A percentile compares a stretch with the other conserved stretches of the same genome.
These are phyloP conservation scores for Marsdenia floribunda DNA, from an alignment of 257 asterid genomes.

Conservation along the genomic window DNA sequence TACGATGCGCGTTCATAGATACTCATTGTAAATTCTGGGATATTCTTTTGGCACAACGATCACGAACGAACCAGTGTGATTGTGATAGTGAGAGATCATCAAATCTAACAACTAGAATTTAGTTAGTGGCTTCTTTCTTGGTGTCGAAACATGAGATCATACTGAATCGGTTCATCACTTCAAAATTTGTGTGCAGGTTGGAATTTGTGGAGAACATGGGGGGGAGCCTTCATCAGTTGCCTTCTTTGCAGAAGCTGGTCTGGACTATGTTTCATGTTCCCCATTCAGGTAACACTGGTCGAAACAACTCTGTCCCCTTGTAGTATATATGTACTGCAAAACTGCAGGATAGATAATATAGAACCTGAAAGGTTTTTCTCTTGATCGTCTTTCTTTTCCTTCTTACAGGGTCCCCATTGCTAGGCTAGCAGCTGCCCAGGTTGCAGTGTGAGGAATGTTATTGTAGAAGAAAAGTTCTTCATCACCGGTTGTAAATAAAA, in stretches of 20 bases:
- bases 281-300: constrained; percentile 65
- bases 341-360: too few species aligned
- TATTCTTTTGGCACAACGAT: too few species aligned
- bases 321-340: too few species aligned
- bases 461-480: background rate
- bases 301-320: too few species aligned
- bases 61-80: too few species aligned
- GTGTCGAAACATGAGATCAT: too few species aligned
- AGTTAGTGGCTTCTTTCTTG: too few species aligned
- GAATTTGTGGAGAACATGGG: constrained; percentile 95
- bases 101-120: too few species aligned
- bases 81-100: too few species aligned
- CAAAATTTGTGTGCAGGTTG: constrained; percentile 42
- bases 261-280: constrained; percentile 93
- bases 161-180: background rate
- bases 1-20: too few species aligned
- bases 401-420: constrained; percentile 83
- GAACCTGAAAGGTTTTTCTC: background rate
- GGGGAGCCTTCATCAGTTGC: constrained; percentile 98
- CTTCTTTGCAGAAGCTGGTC: constrained; percentile 82
- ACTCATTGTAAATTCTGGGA: too few species aligned
- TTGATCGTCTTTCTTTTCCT: background rate
- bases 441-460: constrained; percentile 36
- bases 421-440: constrained; percentile 97
- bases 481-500: constrained; percentile 23